Evolutionary conservation across 768 basidiomycete genomes (phyloP), one percentile per base, ranked within the genome.

Genomic region (Pleurotus djamor): DNA sequence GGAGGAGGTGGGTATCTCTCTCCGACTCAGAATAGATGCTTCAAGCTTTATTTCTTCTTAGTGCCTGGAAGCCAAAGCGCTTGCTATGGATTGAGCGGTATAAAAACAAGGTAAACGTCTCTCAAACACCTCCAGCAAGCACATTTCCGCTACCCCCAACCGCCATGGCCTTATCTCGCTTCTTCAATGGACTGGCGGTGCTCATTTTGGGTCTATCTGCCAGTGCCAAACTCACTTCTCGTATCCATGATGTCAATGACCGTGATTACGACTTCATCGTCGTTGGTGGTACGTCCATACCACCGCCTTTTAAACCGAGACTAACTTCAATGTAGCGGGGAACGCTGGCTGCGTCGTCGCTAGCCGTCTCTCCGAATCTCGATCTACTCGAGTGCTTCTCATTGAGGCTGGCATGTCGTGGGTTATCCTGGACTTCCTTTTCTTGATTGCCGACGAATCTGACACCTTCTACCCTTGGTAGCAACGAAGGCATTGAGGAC

Each of bases 231-330:
- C 21, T 28, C 21, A 28, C 21, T 3, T 28, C 21, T 28, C 21
- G 21, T 28, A 28, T 28, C 21, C 21, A 28, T 28, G 21, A 28
- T 28, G 21, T 28, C 21, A 28, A 28, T 28, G 21, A 28, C 21
- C 21, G 45, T 47, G 17, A 17, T 21, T 72, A 70, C 59, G 72
- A 72, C 65, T 74, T 68, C 52, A 59, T 74, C 41, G 60, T 72
- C 44, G 61, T 74, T 57, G 72, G 71, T 64, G 71, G 71, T 68
- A 43, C 33, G 68, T 37, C 21, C 21, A 28, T 28, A 16, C 33
- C 4, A 4, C 9, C 12, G 4, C 10, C 6, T 33, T 6, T 12
- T 33, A 17, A 10, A 21, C 36, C 38, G 54, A 36, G 44, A 28
- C 21, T 28, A 52, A 17, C 21, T 8, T 17, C 9, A 37, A 12